Conservation (phyloP, 306 rosid genomes). For the Begonia fuchsioides region DNA sequence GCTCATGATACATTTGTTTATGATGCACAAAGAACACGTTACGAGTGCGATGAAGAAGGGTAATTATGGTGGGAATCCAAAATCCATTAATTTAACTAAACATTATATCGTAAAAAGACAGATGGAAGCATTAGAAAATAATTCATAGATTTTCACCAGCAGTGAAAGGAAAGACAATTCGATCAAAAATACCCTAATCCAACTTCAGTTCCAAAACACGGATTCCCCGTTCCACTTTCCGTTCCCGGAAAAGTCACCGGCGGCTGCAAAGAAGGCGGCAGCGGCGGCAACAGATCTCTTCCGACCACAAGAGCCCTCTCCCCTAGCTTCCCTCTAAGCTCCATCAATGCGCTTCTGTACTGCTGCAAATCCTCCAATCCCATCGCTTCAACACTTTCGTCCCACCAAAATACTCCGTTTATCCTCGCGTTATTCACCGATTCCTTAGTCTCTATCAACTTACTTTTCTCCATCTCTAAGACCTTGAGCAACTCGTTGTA, state of each 20-base stretch:
- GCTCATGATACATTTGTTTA: too few species aligned
- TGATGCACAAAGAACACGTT: too few species aligned
- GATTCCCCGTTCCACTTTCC: not conserved
- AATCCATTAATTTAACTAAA: too few species aligned
- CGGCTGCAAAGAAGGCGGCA: not conserved
- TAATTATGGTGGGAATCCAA: too few species aligned
- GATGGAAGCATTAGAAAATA: too few species aligned
- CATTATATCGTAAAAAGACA: too few species aligned
- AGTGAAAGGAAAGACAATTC: slow-evolving; percentile 6
- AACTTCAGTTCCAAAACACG: not conserved
- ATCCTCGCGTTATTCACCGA: slow-evolving; percentile 2
- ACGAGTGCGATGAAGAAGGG: too few species aligned
- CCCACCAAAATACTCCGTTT: slow-evolving; percentile 31
- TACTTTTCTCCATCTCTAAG: slow-evolving; percentile 22
- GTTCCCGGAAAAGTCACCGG: not conserved
- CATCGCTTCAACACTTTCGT: slow-evolving; percentile 21
- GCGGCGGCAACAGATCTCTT: slow-evolving; percentile 1
- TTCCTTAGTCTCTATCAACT: slow-evolving; percentile 4
- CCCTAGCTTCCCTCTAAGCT: slow-evolving; percentile 18
- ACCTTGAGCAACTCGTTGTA: slow-evolving; percentile 15
- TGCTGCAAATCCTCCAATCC: slow-evolving; percentile 16
- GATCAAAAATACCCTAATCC: not conserved
- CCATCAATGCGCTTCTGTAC: slow-evolving; percentile 14
- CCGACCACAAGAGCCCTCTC: slow-evolving; percentile 4
- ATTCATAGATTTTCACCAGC: too few species aligned